Conservation (phyloP, 768 basidiomycete species). For the Pleurotus djamor region DNA sequence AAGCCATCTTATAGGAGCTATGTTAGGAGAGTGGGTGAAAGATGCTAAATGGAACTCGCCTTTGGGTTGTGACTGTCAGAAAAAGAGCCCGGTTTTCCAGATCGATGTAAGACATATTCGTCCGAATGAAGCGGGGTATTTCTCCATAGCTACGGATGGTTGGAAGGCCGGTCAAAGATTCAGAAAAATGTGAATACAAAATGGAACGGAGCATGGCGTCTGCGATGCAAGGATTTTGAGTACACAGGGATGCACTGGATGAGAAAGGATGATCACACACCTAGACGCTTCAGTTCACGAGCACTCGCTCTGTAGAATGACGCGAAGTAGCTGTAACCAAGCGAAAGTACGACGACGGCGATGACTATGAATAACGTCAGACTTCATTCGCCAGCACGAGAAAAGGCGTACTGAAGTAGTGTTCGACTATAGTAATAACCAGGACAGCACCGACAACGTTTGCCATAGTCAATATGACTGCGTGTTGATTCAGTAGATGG, state of each 20-base stretch:
- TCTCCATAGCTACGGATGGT: constrained; percentile 77
- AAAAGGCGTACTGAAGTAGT: constrained; percentile 53
- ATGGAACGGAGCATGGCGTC: constrained; percentile 74
- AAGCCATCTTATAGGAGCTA: constrained; percentile 50
- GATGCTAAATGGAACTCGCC: constrained; percentile 25
- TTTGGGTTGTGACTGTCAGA: constrained; percentile 65
- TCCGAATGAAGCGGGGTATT: constrained; percentile 54
- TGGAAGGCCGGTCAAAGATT: constrained; percentile 66
- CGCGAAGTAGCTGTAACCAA: constrained; percentile 67
- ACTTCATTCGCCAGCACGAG: not conserved
- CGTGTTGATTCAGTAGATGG: not conserved
- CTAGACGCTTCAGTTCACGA: constrained; percentile 62
- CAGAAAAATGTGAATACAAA: constrained; percentile 77
- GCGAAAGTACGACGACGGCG: constrained; percentile 45
- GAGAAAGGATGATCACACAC: constrained; percentile 14
- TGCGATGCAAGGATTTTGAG: constrained; percentile 14
- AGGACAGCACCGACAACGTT: constrained; percentile 50
- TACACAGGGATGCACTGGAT: not conserved
- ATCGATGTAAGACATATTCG: constrained; percentile 68
- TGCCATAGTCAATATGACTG: constrained; percentile 50
- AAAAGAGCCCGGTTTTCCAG: constrained; percentile 73
- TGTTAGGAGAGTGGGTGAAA: not conserved
- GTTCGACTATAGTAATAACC: constrained; percentile 56
- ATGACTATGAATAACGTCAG: constrained; percentile 35
- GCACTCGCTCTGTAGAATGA: constrained; percentile 76